Base-by-base conservation (phyloP, 306 rosid genomes). In the Cucumis cinereus region DNA sequence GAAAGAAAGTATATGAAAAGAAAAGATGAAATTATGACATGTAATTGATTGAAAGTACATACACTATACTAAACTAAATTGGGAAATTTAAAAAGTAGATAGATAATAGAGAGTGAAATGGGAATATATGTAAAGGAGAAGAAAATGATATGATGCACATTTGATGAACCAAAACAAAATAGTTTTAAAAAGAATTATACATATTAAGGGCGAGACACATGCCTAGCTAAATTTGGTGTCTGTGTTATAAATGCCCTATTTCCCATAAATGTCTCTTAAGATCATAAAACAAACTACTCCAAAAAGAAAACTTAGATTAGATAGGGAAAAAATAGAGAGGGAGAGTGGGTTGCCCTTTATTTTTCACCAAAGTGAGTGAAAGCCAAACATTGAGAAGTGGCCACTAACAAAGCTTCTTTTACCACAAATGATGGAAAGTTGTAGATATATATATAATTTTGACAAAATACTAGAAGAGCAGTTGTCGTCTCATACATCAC, bases 231-330 rank as follows among this genome's bases (percentile, higher is more conserved):
- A 68, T 68, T 10, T 85, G 86, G 88, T 79, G 84, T 45, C 16
- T 12, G 83, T 73, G 76, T 84, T 80, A 88, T 79, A 73, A 77
- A 82, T 81, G 80, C 84, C 36, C 47, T 62, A 43, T 79, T 67
- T 61, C 77, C 78, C 77, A 26, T 45, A 84, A 73, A 74, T 80
- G 87, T 85, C 92, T 75, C 54, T 49, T 49, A 49, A 49, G 19
- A 49, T 88, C 89, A 57, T 22, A 59, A 73, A 64, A 71, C 84
- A 60, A 73, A 77, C 81, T 16, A 58, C 74, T 54, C 77, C 30
- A 56, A 4, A 62, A 62, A 61, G 22, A 61, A 61, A 30, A n/a
- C 24, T 55, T 16, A n/a, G 23, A 10, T n/a, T n/a, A 20, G 62
- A 62, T 28, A 64, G 47, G 10, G 54, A 50, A 73, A 36, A 52